Evolutionary conservation across 805 yeast species (phyloP).

Genomic region (Yarrowia phangngaensis): DNA sequence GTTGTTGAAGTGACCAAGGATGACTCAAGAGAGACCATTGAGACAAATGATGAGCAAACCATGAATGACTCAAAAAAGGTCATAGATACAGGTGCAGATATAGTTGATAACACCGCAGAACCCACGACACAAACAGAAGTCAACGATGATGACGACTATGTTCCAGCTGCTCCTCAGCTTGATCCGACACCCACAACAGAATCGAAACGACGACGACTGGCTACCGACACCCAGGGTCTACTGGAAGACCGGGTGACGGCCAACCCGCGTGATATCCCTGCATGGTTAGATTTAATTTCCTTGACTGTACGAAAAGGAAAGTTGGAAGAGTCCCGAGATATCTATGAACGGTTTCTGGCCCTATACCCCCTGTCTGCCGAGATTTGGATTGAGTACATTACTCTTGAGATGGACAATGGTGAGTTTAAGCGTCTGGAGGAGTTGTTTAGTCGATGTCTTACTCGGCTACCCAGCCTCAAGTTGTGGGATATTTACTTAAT

Average conservation of each 20-base stretch:
- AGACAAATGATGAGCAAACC: no score
- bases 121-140: no score
- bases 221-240: conserved; percentile 54
- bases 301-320: conserved; percentile 51
- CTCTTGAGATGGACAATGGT: conserved; percentile 58
- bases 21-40: no score
- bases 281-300: conserved; percentile 57
- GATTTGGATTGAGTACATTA: conserved; percentile 73
- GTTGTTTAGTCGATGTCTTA: conserved; percentile 61
- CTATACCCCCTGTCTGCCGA: conserved; percentile 65
- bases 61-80: no score
- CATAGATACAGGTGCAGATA: no score
- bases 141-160: no score
- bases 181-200: not conserved
- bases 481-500: conserved; percentile 75
- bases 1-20: no score
- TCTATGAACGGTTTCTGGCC: conserved; percentile 57
- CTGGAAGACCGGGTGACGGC: conserved; percentile 53
- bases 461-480: conserved; percentile 57
- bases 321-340: conserved; percentile 54
- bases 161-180: no score
- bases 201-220: conserved; percentile 34
- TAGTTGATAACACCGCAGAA: no score
- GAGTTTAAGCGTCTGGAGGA: conserved; percentile 65
- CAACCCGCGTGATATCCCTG: conserved; percentile 51